Evolutionary conservation across 495 filamentous ascomycete species (phyloP), one percentile per base, ranked within the genome.

Genomic region (Podospora fimiseda): DNA sequence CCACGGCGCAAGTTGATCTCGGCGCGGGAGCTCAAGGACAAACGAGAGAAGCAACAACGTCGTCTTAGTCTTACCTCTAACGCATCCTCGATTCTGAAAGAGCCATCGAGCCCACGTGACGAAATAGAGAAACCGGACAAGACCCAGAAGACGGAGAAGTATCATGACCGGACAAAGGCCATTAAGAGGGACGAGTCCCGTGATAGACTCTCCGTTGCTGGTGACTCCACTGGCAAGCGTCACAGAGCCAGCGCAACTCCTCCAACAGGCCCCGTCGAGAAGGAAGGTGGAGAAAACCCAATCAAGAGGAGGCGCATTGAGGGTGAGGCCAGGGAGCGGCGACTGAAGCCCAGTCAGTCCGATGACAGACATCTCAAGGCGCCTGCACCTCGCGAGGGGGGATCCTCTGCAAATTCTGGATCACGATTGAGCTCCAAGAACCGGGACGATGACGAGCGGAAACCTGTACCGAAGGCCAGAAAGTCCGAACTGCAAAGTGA

Each of bases 201-300:
- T 38, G 77, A 81, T 59, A 66, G 76, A 33, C 57, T 78, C 30
- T 70, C 70, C 44, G 66, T 59, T 55, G 71, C 63, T 15, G 74
- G 72, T 14, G 79, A 82, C 48, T 57, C 60, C 44, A 67, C 75
- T 41, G 69, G 80, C 43, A 90, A 89, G 60, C 78, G 87, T 40
- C 77, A 81, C 56, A 80, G 86, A 37, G 72, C 74, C 48, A 89
- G 86, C 59, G 76, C 74, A 13, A 87, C 84, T 3, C 86, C 87
- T 2, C 82, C 86, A 43, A 78, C 74, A 46, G 76, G 75, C 22
- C 73, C 74, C 33, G 69, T 74, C 20, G 79, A 79, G 33, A 71
- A 74, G 52, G 76, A 79, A 51, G 56, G 79, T 67, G 62, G 75
- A 71, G 73, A 86, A 73, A 70, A 60, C 23, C 72, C 75, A 16